Percentiles rank a stretch among this genome's conserved stretches.
phyloP scores from a whole-genome alignment of 441 rosid species.

The Rhodomyrtus psidioides region DNA sequence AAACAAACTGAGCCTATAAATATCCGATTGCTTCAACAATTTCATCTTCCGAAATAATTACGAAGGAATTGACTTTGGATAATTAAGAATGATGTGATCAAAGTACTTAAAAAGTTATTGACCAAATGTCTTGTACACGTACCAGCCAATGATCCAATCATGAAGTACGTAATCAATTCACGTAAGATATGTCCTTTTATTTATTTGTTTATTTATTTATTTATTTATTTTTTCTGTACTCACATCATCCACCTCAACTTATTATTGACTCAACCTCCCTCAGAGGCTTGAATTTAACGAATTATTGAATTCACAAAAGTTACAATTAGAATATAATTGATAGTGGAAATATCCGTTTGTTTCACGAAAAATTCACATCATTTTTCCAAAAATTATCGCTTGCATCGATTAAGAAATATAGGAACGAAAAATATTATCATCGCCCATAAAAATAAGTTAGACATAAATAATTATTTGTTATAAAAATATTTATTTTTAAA shows the following conservation, averaged over 20 bases:
- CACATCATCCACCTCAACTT: background rate
- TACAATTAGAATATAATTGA: background rate
- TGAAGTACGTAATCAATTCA: background rate
- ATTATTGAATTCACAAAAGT: background rate
- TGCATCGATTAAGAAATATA: background rate
- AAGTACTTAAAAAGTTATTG: background rate
- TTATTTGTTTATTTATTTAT: background rate
- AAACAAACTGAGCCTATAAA: no score
- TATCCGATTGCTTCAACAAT: no score
- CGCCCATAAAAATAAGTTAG: no score
- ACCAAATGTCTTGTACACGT: background rate
- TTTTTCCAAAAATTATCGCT: rapidly evolving
- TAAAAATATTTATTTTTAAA: background rate
- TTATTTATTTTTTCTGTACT: background rate
- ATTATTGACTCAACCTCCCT: background rate
- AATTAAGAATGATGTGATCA: background rate
- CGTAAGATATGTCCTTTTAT: background rate
- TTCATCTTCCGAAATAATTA: no score
- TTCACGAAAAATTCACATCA: background rate
- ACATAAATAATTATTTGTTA: background rate
- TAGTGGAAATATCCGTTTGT: background rate
- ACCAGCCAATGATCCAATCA: background rate
- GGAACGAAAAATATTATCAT: background rate
- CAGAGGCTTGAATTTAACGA: background rate
- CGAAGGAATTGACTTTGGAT: background rate